Conservation (phyloP, 2,329 filamentous ascomycete species). For the Stagonosporopsis tanaceti region DNA sequence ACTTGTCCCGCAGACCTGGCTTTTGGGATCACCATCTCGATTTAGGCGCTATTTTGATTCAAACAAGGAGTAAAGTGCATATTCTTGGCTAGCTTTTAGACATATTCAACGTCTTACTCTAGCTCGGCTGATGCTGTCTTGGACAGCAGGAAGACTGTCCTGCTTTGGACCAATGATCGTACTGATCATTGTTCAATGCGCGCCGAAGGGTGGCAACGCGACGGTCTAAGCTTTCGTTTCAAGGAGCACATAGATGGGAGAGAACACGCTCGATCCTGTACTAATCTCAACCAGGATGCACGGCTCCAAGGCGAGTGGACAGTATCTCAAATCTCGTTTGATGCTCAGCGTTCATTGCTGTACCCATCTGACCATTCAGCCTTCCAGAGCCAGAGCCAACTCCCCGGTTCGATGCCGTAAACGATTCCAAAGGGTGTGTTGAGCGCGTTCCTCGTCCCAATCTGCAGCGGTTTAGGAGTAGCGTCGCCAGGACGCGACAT, state of each 20-base stretch:
- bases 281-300: no score
- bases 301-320: background rate
- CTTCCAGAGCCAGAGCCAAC: constrained; percentile 26
- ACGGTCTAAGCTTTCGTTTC: no score
- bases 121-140: background rate
- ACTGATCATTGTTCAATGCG: no score
- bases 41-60: background rate
- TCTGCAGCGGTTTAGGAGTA: background rate
- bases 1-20: background rate
- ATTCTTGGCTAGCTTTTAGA: background rate
- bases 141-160: background rate
- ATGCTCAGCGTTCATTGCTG: background rate
- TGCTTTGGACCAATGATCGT: no score
- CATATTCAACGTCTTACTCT: background rate
- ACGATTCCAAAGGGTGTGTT: constrained; percentile 23
- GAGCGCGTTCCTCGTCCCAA: constrained; percentile 8
- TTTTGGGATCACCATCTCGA: background rate
- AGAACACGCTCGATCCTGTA: no score
- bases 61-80: background rate
- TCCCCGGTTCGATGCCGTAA: constrained; percentile 18
- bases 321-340: background rate
- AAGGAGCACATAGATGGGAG: no score
- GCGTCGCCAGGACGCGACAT: constrained; percentile 9
- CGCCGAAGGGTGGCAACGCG: no score
- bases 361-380: constrained; percentile 7